phyloP scores from a whole-genome alignment of 108 stramenopile genomes.

The Schizochytrium sp. region DNA sequence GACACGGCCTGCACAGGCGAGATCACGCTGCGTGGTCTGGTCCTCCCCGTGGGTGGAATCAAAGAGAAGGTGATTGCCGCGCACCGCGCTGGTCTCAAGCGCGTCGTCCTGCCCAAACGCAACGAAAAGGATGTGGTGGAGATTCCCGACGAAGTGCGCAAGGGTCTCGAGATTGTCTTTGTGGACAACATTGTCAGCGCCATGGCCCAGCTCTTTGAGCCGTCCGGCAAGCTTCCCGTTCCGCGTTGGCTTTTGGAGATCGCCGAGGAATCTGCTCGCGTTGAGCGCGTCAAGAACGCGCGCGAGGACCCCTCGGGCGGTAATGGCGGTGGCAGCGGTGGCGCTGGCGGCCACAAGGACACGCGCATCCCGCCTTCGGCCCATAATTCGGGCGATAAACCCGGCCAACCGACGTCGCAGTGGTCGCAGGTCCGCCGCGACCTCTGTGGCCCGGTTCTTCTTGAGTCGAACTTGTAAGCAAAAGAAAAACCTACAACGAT shows the following conservation, averaged over 20 bases:
- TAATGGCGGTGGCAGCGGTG: neutral
- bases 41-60: slow-evolving; percentile 89
- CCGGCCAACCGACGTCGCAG: neutral
- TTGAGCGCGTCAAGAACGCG: neutral
- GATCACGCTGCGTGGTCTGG: slow-evolving; percentile 70
- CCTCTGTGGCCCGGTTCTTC: neutral
- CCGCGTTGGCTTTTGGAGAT: slow-evolving; percentile 7
- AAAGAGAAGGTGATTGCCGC: slow-evolving; percentile 97
- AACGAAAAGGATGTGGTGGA: slow-evolving; percentile 79
- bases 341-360: neutral
- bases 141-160: neutral
- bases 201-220: slow-evolving; percentile 12
- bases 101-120: slow-evolving; percentile 73
- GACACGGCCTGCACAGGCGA: slow-evolving; percentile 85
- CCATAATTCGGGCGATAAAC: neutral
- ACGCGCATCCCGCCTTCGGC: neutral
- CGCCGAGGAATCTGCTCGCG: neutral
- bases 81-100: slow-evolving; percentile 74
- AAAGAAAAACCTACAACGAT: neutral
- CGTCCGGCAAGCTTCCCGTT: neutral
- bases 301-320: neutral
- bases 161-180: slow-evolving; percentile 5
- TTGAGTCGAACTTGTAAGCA: neutral
- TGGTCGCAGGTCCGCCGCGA: neutral
- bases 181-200: neutral